Evolutionary conservation across 257 asterid species (phyloP), one percentile per base, ranked within the genome.

Genomic region (Solanum etuberosum): DNA sequence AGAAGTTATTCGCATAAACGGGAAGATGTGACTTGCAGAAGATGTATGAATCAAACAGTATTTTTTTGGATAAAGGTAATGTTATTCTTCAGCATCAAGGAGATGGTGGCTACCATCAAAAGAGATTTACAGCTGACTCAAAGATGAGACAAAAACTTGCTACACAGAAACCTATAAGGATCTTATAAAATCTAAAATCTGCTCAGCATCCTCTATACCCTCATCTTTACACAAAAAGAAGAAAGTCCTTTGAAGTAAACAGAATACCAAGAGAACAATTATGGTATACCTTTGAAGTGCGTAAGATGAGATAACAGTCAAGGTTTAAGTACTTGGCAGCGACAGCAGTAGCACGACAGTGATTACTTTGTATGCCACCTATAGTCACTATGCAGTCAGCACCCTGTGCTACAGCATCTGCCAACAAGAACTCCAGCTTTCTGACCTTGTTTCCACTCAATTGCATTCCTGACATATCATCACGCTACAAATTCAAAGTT

Each of bases 311-410:
- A 95, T 89, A 94, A 83, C 95, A 94, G 87, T 94, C 99, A 11
- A 97, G 98, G 90, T 95, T 95, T 89, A 97, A 90, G 90, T 97
- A 97, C 89, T 91, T 96, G 87, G 99, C 96, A 70, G 99, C 99
- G 11, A 96, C 99, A 57, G 99, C 98, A 85, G 99, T 96, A 84
- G 99, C 98, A 31, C 99, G 95, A 83, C 99, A 97, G 88, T 97
- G 99, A 86, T 97, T 97, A 90, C 99, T 97, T 89, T 97, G 99
- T 91, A 97, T 95, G 88, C 99, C 99, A 70, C 99, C 99, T 42
- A 97, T 92, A 48, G 99, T 97, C 68, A 96, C 88, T 86, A 97
- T 87, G 83, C 99, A 95, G 85, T 97, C 99, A 65, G 99, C 98
- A 72, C 98, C 99, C 88, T 92, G 89, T 37, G 93, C 93, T 90